Evolutionary conservation across 73 alveolate genomes (phyloP).

Genomic region (Symbiodinium natans): DNA sequence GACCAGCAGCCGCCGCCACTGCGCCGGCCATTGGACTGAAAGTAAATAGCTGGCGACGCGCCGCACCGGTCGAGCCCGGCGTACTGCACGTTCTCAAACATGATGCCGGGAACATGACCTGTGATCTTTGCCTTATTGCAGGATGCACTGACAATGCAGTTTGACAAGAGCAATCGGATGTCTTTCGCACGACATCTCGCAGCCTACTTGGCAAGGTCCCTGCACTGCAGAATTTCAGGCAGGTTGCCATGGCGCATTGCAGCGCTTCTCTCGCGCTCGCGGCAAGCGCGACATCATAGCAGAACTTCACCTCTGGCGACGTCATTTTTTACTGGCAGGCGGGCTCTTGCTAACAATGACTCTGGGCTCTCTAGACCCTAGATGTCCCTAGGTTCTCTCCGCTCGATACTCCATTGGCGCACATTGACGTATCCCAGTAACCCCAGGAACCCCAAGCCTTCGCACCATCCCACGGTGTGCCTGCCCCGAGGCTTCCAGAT

Average conservation of each 20-base stretch:
- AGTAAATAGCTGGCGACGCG: constrained; percentile 32
- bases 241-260: constrained; percentile 43
- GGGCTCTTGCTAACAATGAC: too few species aligned
- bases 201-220: not conserved
- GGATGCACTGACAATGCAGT: too few species aligned
- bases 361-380: too few species aligned
- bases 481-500: not conserved
- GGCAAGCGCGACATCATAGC: constrained; percentile 36
- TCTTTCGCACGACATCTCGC: too few species aligned
- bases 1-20: constrained; percentile 52
- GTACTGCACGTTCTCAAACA: constrained; percentile 32
- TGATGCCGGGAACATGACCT: not conserved
- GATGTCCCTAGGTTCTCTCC: too few species aligned
- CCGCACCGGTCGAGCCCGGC: not conserved
- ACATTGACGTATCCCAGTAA: not conserved
- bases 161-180: too few species aligned
- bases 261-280: constrained; percentile 1
- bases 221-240: not conserved
- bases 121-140: constrained; percentile 31
- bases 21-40: constrained; percentile 32
- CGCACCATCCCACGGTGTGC: not conserved
- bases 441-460: not conserved
- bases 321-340: too few species aligned
- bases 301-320: constrained; percentile 33
- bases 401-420: not conserved